phyloP scores from a whole-genome alignment of 306 rosid genomes.

The Astragalus membranaceus region DNA sequence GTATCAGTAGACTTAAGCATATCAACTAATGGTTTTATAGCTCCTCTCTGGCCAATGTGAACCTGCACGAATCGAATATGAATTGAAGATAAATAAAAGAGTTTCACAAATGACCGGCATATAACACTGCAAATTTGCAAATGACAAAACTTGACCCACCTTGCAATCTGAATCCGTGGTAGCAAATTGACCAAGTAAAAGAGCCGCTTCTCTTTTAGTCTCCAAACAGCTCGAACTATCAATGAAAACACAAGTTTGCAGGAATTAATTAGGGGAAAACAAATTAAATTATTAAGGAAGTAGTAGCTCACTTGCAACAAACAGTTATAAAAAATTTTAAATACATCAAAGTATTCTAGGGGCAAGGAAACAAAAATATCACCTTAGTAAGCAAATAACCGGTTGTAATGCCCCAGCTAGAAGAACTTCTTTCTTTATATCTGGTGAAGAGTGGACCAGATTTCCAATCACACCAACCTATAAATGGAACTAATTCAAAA shows the following conservation, averaged over 20 bases:
- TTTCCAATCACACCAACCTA: constrained; percentile 78
- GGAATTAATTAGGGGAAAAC: background rate
- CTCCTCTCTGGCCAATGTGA: constrained; percentile 90
- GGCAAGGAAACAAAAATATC: background rate
- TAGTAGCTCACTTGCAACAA: background rate
- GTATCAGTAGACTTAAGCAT: constrained; percentile 84
- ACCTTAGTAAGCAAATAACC: constrained; percentile 56
- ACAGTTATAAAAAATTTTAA: background rate
- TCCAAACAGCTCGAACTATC: constrained; percentile 53
- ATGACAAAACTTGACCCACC: constrained; percentile 27
- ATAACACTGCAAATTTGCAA: background rate
- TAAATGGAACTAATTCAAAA: constrained; percentile 4
- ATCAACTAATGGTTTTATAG: constrained; percentile 72
- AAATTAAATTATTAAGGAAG: background rate
- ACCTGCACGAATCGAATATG: constrained; percentile 28
- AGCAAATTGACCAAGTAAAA: constrained; percentile 77
- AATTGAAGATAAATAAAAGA: background rate
- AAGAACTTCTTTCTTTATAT: constrained; percentile 56
- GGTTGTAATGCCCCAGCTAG: constrained; percentile 72
- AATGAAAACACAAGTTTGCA: background rate
- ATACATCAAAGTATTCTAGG: background rate
- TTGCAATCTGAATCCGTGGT: constrained; percentile 58
- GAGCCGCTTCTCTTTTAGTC: constrained; percentile 63
- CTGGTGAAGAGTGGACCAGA: constrained; percentile 71
- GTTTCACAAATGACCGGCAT: background rate